Evolutionary conservation across 352 stramenopile species (phyloP), one percentile per base, ranked within the genome.

Genomic region (Phytophthora pini): DNA sequence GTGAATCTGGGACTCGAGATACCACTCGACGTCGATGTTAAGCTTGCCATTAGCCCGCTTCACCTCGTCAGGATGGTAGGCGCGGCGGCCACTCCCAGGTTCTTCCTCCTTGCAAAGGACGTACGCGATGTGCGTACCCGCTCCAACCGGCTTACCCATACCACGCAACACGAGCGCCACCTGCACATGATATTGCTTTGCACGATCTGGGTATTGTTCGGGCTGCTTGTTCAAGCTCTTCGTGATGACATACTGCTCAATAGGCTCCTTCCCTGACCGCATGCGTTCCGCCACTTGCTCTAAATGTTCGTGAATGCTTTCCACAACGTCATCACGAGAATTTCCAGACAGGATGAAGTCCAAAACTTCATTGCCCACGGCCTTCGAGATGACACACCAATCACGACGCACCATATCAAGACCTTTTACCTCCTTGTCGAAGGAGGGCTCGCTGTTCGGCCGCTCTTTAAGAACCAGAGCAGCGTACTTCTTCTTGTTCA

Each of bases 401-500:
- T 99, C 97, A 55, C 88, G 88, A 60, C 98, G 93, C 49, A 99
- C 98, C 56, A 99, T 89, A 76, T 99, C 98, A 32, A 98, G 82
- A 79, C 97, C 98, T 74, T 99, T 99, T 41, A 98, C 97, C 75
- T 99, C 98, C 61, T 98, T 98, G 36, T 98, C 87, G 54, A 96
- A 97, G n/a, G 63, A 63, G 8, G 77, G 70, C 31, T 90, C 78
- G 24, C 66, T 60, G n/a, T 84, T 77, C 9, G 70, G 64, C 13
- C 65, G 69, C 63, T 99, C 90, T 17, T 98, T 93, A 7, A 99
- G 83, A 10, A 98, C 95, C 2, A 99, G 75, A 26, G 98, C 98
- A 1, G 98, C 98, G 74, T 99, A 99, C 77, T 99, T 99, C 77
- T 99, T 99, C 82, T 99, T 99, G 81, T 99, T 99, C 27, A 99